Evolutionary conservation across 495 filamentous ascomycete species (phyloP).

Genomic region (Penicillium angulare): DNA sequence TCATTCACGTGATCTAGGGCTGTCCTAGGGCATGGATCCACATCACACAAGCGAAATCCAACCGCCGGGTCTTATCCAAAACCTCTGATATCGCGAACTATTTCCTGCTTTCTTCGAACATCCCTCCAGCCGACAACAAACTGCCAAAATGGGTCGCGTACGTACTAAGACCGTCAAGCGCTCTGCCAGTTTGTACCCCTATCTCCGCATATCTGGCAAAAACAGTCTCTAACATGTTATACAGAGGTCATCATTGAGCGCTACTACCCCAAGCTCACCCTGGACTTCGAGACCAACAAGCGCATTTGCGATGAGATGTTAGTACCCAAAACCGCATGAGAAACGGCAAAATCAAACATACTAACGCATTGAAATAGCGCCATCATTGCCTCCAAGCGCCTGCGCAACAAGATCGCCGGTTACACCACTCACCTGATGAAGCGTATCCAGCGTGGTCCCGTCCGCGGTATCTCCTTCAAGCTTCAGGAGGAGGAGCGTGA

Average conservation of each 20-base stretch:
- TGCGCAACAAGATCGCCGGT: constrained; percentile 99
- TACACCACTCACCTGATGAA: constrained; percentile 93
- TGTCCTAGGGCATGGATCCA: constrained; percentile 25
- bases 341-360: not conserved
- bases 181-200: too few species aligned
- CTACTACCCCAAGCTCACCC: constrained; percentile 96
- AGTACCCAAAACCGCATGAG: not conserved
- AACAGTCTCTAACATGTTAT: too few species aligned
- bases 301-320: constrained; percentile 96
- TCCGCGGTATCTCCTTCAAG: constrained; percentile 99
- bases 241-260: constrained; percentile 99
- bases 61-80: constrained; percentile 14
- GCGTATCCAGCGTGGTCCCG: constrained; percentile 98
- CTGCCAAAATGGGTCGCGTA: constrained; percentile 92
- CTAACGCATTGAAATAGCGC: constrained; percentile 37
- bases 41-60: constrained; percentile 31
- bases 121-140: constrained; percentile 47
- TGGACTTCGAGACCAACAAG: constrained; percentile 99
- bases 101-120: constrained; percentile 21
- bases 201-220: too few species aligned
- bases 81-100: constrained; percentile 4
- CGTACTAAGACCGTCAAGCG: constrained; percentile 99
- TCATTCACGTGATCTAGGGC: constrained; percentile 27
- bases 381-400: constrained; percentile 96
- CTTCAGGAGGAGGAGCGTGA: constrained; percentile 99